Base-by-base conservation (phyloP, 139 green algal genomes). In the Edaphochlamys debaryana region DNA sequence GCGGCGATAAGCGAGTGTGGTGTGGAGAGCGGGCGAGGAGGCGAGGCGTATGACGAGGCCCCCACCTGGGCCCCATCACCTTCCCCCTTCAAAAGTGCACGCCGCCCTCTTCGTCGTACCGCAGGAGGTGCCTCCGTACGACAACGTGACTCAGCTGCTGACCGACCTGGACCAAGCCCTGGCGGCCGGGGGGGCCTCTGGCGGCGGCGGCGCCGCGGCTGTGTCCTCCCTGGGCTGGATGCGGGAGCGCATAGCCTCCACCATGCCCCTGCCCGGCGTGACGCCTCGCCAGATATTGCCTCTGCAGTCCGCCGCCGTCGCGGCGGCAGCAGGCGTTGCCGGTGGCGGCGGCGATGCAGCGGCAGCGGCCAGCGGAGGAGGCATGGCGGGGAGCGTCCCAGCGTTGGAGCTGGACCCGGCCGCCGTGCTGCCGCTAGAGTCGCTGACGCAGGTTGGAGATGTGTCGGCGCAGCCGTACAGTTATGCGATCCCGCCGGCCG, bases 61-160 rank as follows among this genome's bases (percentile, higher is more conserved):
- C n/a, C n/a, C n/a, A n/a, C n/a, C n/a, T n/a, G n/a, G n/a, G n/a
- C n/a, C n/a, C n/a, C n/a, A n/a, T n/a, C n/a, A n/a, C n/a, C n/a
- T n/a, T n/a, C n/a, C n/a, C n/a, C n/a, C n/a, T n/a, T n/a, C n/a
- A n/a, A n/a, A n/a, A n/a, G n/a, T n/a, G n/a, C n/a, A n/a, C n/a
- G n/a, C n/a, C n/a, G n/a, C n/a, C n/a, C n/a, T n/a, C n/a, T n/a
- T n/a, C n/a, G n/a, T n/a, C n/a, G n/a, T 54, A 13, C 45, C 23
- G 50, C 78, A 76, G 78, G 78, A 84, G 27, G 78, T 84, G 29
- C 66, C 78, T 22, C 40, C 50, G 37, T 84, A 84, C 78, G 78
- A 84, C 45, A 76, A 68, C 66, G 36, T 76, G 0, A 25, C 32
- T 2, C 66, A 75, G 45, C 78, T 84, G 42, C 78, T 77, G 38